Evolutionary conservation across 805 yeast genomes (phyloP).

Genomic region (Candida yuanshanica): DNA sequence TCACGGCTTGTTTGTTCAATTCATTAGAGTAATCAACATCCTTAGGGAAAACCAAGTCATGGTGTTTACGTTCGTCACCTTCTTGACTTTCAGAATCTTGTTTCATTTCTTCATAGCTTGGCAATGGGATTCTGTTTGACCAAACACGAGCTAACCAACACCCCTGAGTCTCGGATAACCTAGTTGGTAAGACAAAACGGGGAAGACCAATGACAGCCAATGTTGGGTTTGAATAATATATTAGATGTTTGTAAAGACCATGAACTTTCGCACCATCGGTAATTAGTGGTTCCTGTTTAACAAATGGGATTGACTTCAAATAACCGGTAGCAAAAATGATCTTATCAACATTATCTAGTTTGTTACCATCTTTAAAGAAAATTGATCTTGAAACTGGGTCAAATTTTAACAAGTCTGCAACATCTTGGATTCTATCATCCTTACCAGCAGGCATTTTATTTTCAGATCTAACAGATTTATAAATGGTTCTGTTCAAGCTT

Average conservation of each 20-base stretch:
- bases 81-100: constrained; percentile 35
- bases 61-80: constrained; percentile 46
- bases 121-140: constrained; percentile 47
- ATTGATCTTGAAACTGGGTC: constrained; percentile 35
- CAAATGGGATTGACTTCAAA: constrained; percentile 57
- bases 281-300: constrained; percentile 34
- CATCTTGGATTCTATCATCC: constrained; percentile 35
- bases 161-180: constrained; percentile 60
- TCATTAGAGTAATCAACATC: constrained; percentile 56
- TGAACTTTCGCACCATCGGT: constrained; percentile 44
- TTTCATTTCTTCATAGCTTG: constrained; percentile 41
- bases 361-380: constrained; percentile 43
- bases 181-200: constrained; percentile 55
- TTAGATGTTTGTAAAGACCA: constrained; percentile 54
- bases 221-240: constrained; percentile 56
- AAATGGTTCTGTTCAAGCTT: constrained; percentile 34
- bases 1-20: constrained; percentile 31
- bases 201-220: constrained; percentile 60
- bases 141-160: constrained; percentile 59
- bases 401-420: constrained; percentile 37
- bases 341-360: constrained; percentile 42
- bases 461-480: constrained; percentile 45
- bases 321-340: constrained; percentile 76
- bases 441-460: constrained; percentile 38
- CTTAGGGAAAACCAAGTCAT: constrained; percentile 46